phyloP scores from a whole-genome alignment of 495 filamentous ascomycete species.

The Parathielavia appendiculata region DNA sequence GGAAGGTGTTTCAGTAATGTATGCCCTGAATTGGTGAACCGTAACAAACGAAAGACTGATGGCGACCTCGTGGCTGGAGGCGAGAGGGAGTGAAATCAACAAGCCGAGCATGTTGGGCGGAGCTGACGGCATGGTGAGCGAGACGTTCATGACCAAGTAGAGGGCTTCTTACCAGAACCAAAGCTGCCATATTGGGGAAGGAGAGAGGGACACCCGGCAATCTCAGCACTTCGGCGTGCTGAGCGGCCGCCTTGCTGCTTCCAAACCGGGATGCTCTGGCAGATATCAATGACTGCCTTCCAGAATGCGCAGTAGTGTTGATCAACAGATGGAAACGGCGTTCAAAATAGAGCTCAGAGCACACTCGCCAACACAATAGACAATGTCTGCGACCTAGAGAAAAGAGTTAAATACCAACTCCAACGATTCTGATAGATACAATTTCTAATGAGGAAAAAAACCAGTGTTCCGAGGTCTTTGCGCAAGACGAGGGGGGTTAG shows the following conservation, averaged over 20 bases:
- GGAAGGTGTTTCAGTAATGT: too few relatives aligned
- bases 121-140: background rate
- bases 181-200: background rate
- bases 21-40: background rate
- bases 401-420: background rate
- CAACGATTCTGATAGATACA: constrained; percentile 19
- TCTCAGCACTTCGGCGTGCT: background rate
- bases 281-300: too few relatives aligned
- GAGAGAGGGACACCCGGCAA: too few relatives aligned
- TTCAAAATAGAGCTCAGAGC: background rate
- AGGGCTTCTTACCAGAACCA: background rate
- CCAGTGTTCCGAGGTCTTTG: background rate
- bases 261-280: background rate
- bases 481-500: constrained; percentile 1
- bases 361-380: background rate
- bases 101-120: background rate
- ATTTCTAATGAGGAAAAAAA: constrained; percentile 1
- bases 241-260: background rate
- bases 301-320: too few relatives aligned
- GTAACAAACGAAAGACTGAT: background rate
- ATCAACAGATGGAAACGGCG: background rate
- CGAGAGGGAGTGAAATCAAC: background rate
- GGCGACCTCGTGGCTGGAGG: background rate
- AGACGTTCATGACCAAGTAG: background rate
- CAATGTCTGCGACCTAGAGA: background rate